Base-by-base conservation (phyloP, 192 early-diverging fungal genomes). In the Jimgerdemannia lactiflua region DNA sequence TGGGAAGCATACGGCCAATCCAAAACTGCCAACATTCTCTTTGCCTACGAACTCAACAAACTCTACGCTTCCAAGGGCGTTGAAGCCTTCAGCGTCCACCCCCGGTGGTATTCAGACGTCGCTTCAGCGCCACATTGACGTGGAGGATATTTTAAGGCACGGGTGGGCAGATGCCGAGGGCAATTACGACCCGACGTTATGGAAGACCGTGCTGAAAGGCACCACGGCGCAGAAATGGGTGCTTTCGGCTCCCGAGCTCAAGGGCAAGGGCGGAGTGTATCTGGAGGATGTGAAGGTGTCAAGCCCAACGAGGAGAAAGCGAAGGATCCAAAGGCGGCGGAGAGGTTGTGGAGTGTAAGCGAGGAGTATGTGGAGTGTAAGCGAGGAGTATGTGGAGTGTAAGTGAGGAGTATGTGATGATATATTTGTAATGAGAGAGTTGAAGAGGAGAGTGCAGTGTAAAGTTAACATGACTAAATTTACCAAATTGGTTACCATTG, bases 191-290 rank as follows among this genome's bases (percentile, higher is more conserved):
- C 67, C 67, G 9, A 19, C 29, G 7, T 0, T 68, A 7, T 29
- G 29, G 29, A 85, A 85, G 70, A 49, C 71, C 3, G 43, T 72
- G 49, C 65, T 41, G 18, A 54, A 85, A 63, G 82, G 83, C 19
- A 76, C 83, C 40, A 68, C 79, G 4, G 84, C 83, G 41, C 43
- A 64, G 49, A 29, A 80, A 39, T 71, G 54, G 29, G 82, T 75
- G 17, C 75, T 75, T 1, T 42, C 75, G 6, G 44, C 69, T 3
- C 67, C 70, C 7, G 81, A 82, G 11, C 63, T 84, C 70, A 77
- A 77, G 40, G 83, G 83, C 41, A 73, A 83, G 54, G 83, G 83
- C 11, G 82, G 83, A 14, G 70, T 29, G 10, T 84, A 85, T 74
- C 67, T 84, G 14, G 78, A 81, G 3, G 82, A 83, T 39, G 64